Percentiles rank a stretch among this genome's conserved stretches.
Conservation (phyloP, 106 monocot genomes). For the Allium fistulosum region DNA sequence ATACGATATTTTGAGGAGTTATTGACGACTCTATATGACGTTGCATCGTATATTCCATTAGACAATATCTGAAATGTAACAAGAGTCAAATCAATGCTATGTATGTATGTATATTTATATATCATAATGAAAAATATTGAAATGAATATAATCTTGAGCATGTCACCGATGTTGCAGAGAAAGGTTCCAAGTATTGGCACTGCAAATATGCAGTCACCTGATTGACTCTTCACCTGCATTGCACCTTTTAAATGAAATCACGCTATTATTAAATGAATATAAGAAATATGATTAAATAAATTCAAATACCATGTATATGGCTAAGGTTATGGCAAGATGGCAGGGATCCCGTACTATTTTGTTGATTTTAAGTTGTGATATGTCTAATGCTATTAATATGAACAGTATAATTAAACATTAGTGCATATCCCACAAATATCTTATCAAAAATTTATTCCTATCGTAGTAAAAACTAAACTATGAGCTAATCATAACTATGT, state of each 20-base stretch:
- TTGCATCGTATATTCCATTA: conserved; percentile 77
- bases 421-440: too few species aligned
- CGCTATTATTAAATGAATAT: neutral
- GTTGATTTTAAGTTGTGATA: too few species aligned
- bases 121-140: neutral
- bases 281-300: too few species aligned
- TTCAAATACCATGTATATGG: too few species aligned
- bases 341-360: too few species aligned
- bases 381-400: too few species aligned
- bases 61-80: conserved; percentile 48
- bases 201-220: conserved; percentile 82
- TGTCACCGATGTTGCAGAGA: conserved; percentile 93
- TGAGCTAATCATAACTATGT: too few species aligned
- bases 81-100: neutral
- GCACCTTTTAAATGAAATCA: neutral
- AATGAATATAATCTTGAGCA: conserved; percentile 63
- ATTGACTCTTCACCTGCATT: conserved; percentile 63
- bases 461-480: too few species aligned
- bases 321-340: too few species aligned
- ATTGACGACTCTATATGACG: conserved; percentile 74
- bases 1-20: conserved; percentile 66
- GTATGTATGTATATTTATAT: too few species aligned
- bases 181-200: conserved; percentile 76
- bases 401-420: too few species aligned
- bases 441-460: too few species aligned